Conservation (phyloP, 2,329 filamentous ascomycete species). For the Elsinoe necatrix region DNA sequence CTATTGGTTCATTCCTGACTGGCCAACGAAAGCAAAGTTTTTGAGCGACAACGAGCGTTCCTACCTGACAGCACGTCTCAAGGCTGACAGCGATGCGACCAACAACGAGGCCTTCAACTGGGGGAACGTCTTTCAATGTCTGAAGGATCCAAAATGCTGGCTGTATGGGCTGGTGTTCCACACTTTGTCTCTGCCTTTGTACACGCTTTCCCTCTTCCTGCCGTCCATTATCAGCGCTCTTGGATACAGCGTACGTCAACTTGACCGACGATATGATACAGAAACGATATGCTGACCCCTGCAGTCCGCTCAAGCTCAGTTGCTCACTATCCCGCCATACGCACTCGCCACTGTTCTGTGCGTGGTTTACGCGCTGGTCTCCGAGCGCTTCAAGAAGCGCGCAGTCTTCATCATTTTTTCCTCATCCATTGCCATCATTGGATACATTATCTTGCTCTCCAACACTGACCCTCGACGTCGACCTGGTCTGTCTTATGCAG, state of each 20-base stretch:
- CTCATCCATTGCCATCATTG: constrained; percentile 28
- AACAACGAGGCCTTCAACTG: constrained; percentile 61
- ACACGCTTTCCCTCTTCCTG: constrained; percentile 39
- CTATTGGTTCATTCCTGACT: constrained; percentile 48
- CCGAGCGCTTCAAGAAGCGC: constrained; percentile 50
- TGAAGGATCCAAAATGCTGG: constrained; percentile 63
- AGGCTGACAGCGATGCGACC: constrained; percentile 60
- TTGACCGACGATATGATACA: background rate
- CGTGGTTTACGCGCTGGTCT: constrained; percentile 49
- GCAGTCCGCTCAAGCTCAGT: constrained; percentile 40
- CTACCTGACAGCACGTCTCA: constrained; percentile 54
- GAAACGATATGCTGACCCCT: constrained; percentile 15
- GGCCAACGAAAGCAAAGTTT: constrained; percentile 45
- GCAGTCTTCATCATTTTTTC: constrained; percentile 57
- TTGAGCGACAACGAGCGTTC: constrained; percentile 51
- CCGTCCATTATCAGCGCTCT: constrained; percentile 60
- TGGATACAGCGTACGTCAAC: constrained; percentile 36
- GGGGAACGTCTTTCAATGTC: constrained; percentile 53
- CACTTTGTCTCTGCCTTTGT: constrained; percentile 56
- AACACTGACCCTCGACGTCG: constrained; percentile 33
- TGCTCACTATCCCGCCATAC: constrained; percentile 32
- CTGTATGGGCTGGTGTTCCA: constrained; percentile 65
- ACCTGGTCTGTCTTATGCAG: constrained; percentile 33
- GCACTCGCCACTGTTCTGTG: constrained; percentile 47
- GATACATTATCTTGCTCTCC: constrained; percentile 33